phyloP scores from a whole-genome alignment of 176 grass and related monocot species.

The Alloteropsis semialata region DNA sequence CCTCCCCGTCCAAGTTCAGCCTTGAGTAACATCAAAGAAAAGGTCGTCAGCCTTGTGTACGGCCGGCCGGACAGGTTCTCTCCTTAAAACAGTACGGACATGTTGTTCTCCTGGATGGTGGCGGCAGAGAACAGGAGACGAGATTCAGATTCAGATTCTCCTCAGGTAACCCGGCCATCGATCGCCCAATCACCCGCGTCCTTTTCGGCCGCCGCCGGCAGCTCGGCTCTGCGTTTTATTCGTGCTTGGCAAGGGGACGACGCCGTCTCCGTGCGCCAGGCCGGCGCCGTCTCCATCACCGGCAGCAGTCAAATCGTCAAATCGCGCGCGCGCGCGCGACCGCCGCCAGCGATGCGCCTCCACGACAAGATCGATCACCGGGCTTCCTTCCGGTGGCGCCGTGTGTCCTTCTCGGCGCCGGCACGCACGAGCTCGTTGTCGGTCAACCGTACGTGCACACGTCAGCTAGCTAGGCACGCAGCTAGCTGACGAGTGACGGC shows the following conservation, averaged over 20 bases:
- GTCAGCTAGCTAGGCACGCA: not conserved
- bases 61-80: not conserved
- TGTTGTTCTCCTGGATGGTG: not conserved
- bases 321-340: not conserved
- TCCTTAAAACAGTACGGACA: not conserved
- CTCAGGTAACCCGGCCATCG: not conserved
- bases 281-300: not conserved
- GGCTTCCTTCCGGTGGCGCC: not conserved
- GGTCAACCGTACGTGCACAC: not conserved
- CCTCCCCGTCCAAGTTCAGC: not conserved
- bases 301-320: not conserved
- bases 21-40: too few relatives aligned
- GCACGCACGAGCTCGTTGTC: not conserved
- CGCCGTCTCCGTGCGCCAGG: not conserved
- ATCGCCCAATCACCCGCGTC: not conserved
- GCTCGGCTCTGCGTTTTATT: constrained; percentile 3
- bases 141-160: not conserved
- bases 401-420: not conserved
- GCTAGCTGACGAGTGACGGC: not conserved
- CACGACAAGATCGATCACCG: not conserved
- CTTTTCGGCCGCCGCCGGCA: not conserved
- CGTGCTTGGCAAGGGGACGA: not conserved
- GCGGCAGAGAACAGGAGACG: not conserved
- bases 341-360: not conserved
- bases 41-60: too few relatives aligned